phyloP scores from a whole-genome alignment of 108 stramenopile species.

The Nitzschia sp. region DNA sequence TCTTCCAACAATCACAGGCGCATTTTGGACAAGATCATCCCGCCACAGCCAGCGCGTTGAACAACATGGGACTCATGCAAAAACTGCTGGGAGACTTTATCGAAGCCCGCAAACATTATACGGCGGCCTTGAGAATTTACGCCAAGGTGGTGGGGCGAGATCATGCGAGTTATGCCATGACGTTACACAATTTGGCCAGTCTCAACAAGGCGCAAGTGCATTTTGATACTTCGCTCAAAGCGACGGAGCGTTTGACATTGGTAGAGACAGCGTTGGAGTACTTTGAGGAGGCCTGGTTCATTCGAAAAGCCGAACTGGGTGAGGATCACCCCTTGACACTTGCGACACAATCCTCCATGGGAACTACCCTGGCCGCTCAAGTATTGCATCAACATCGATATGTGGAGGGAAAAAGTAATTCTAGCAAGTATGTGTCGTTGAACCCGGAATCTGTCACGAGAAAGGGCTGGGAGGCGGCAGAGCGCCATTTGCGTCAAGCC shows the following conservation, averaged over 20 bases:
- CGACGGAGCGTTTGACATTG: constrained; percentile 68
- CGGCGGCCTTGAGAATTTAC: constrained; percentile 61
- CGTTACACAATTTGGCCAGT: constrained; percentile 81
- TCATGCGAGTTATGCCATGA: constrained; percentile 78
- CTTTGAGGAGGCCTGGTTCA: constrained; percentile 74
- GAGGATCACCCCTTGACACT: constrained; percentile 75
- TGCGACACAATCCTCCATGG: constrained; percentile 60
- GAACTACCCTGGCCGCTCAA: constrained; percentile 69
- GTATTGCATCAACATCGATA: constrained; percentile 62
- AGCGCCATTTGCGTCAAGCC: constrained; percentile 76
- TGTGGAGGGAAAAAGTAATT: constrained; percentile 29
- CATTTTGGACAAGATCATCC: constrained; percentile 81
- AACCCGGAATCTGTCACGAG: constrained; percentile 42
- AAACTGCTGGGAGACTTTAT: constrained; percentile 73
- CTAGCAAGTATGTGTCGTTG: constrained; percentile 27
- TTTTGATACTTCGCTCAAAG: constrained; percentile 62
- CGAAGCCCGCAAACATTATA: constrained; percentile 61
- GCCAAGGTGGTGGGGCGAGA: constrained; percentile 72
- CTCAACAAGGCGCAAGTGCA: constrained; percentile 66
- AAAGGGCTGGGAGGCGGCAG: constrained; percentile 76
- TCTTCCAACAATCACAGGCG: constrained; percentile 40
- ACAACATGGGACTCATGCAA: constrained; percentile 79
- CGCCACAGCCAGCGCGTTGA: constrained; percentile 80
- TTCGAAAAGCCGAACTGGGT: constrained; percentile 73
- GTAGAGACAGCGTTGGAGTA: constrained; percentile 76